Evolutionary conservation across 805 yeast species (phyloP).

Genomic region (Limtongozyma cylindracea): DNA sequence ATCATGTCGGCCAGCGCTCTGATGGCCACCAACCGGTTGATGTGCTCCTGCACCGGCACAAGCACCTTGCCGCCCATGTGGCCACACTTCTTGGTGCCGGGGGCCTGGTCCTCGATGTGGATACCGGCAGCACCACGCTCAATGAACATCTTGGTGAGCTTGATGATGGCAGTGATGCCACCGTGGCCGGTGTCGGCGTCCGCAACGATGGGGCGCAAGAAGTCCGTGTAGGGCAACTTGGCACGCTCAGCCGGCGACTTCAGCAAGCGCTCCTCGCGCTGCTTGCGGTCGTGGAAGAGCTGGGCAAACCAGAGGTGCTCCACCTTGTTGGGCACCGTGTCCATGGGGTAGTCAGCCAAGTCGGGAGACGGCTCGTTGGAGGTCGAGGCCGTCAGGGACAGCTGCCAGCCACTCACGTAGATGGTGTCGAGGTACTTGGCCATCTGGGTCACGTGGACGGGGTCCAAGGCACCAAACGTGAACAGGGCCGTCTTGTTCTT

Average conservation of each 20-base stretch:
- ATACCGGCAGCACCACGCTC: conserved; percentile 98
- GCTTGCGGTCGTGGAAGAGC: conserved; percentile 91
- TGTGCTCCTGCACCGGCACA: conserved; percentile 94
- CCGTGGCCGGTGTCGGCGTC: conserved; percentile 99
- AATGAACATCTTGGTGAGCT: conserved; percentile 84
- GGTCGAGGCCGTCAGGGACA: conserved; percentile 92
- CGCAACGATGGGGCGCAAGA: conserved; percentile 83
- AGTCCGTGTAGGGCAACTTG: conserved; percentile 55
- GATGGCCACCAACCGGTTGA: conserved; percentile 79
- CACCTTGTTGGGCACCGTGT: conserved; percentile 95
- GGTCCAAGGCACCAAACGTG: conserved; percentile 92
- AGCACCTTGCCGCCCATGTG: conserved; percentile 98
- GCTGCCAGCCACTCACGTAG: conserved; percentile 97
- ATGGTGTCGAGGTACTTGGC: conserved; percentile 82
- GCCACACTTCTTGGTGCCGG: conserved; percentile 96
- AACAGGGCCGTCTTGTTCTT: conserved; percentile 48
- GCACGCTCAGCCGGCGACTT: conserved; percentile 39
- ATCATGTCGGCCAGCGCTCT: conserved; percentile 89
- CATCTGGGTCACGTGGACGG: conserved; percentile 91
- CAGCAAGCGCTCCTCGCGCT: conserved; percentile 58
- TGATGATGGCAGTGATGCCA: conserved; percentile 89
- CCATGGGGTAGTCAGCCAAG: conserved; percentile 96
- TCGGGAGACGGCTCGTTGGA: conserved; percentile 97
- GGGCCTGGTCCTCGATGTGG: conserved; percentile 97
- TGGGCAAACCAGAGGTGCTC: conserved; percentile 95